A percentile compares a stretch with the other conserved stretches of the same genome.
These are phyloP conservation scores for Phytomonas sp. DNA, from an alignment of 208 protist genomes.

Conservation along the genomic window DNA sequence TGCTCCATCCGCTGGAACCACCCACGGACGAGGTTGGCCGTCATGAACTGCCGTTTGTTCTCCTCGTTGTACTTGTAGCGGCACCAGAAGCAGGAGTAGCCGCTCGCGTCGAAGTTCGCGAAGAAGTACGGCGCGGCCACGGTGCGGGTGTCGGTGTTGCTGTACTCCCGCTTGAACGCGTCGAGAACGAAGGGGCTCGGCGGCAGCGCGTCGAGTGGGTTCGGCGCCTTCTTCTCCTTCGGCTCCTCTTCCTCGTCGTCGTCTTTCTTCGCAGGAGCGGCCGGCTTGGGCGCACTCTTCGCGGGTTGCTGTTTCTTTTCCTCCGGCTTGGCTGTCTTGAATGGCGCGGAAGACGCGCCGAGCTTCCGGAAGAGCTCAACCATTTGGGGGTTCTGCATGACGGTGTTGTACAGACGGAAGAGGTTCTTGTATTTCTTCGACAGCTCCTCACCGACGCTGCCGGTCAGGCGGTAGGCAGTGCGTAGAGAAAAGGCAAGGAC, in stretches of 20 bases:
- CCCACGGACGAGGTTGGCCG: constrained; percentile 67
- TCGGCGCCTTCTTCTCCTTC: constrained; percentile 62
- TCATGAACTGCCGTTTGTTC: constrained; percentile 82
- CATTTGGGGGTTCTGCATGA: constrained; percentile 69
- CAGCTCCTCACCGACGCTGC: constrained; percentile 33
- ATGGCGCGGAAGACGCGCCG: constrained; percentile 1
- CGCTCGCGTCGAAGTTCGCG: constrained; percentile 44
- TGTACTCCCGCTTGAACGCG: constrained; percentile 72
- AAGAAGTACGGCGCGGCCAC: constrained; percentile 68
- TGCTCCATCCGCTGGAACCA: constrained; percentile 86
- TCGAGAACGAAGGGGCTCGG: constrained; percentile 64
- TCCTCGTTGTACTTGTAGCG: constrained; percentile 81
- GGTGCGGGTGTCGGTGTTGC: constrained; percentile 68
- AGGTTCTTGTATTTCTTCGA: constrained; percentile 50
- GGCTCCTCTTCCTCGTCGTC: constrained; percentile 35
- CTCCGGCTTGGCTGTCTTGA: constrained; percentile 9
- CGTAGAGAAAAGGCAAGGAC: constrained; percentile 55
- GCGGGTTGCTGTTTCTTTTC: constrained; percentile 27
- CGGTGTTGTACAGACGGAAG: constrained; percentile 70
- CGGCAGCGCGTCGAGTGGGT: constrained; percentile 52
- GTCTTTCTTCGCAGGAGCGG: constrained; percentile 24
- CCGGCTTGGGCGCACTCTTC: constrained; percentile 18
- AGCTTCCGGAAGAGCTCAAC: constrained; percentile 32
- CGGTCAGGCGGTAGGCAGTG: constrained; percentile 35
- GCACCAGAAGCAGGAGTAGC: constrained; percentile 71